phyloP scores from a whole-genome alignment of 371 early-diverging fungal species.

The Nematocida displodere region DNA sequence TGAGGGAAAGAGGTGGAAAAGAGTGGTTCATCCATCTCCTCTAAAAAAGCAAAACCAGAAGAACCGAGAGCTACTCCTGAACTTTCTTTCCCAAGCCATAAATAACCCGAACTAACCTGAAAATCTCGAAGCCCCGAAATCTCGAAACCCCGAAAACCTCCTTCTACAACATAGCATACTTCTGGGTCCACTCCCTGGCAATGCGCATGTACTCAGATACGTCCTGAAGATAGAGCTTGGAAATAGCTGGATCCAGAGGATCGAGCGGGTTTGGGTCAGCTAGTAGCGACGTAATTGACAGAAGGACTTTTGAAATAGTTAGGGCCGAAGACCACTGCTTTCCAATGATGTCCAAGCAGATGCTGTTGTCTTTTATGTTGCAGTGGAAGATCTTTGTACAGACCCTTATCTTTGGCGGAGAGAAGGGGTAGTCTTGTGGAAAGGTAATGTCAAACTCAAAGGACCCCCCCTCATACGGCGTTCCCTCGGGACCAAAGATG shows the following conservation, averaged over 20 bases:
- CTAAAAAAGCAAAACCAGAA: not conserved
- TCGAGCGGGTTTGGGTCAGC: conserved; percentile 95
- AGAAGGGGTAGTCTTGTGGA: conserved; percentile 87
- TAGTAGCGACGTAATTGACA: conserved; percentile 86
- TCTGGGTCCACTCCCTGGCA: conserved; percentile 74
- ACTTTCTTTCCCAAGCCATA: not conserved
- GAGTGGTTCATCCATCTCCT: conserved; percentile 6
- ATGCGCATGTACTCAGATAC: conserved; percentile 71
- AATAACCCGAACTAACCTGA: not conserved
- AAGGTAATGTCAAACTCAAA: conserved; percentile 83
- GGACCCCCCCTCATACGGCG: conserved; percentile 81
- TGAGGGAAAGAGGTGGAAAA: not conserved
- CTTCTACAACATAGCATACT: conserved; percentile 67
- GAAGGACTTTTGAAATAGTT: conserved; percentile 81
- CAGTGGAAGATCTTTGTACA: conserved; percentile 84
- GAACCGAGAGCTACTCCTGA: not conserved
- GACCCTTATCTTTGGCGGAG: conserved; percentile 90
- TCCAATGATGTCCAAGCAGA: conserved; percentile 94
- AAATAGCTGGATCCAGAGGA: conserved; percentile 86
- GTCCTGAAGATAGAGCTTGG: conserved; percentile 70
- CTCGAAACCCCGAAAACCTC: not conserved
- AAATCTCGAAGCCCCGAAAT: not conserved
- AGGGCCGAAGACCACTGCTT: conserved; percentile 99
- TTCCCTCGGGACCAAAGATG: conserved; percentile 69
- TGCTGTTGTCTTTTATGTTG: conserved; percentile 91